These are phyloP conservation scores for Pinus tabuliformis DNA, from an alignment of 75 land plant genomes.

Conservation along the genomic window DNA sequence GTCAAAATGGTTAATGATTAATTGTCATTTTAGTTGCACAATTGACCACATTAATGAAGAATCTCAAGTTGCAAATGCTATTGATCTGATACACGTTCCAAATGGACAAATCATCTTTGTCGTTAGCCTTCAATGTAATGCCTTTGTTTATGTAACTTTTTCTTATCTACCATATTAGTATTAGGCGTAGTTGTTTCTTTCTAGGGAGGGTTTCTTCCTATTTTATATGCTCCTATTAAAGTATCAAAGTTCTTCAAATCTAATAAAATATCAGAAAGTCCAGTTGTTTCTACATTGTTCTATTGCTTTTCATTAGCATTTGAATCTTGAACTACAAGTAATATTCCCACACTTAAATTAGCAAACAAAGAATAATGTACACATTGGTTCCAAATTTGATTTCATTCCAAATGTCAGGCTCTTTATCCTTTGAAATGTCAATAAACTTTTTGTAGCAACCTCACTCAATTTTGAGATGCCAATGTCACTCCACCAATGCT, in stretches of 20 bases:
- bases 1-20: not conserved
- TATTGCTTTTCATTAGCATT: not conserved
- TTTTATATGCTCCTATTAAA: too few relatives aligned
- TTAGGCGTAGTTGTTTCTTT: too few relatives aligned
- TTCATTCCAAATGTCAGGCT: conserved; percentile 51
- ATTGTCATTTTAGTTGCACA: not conserved
- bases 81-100: too few relatives aligned
- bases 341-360: not conserved
- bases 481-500: conserved; percentile 49
- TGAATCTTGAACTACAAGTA: not conserved
- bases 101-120: too few relatives aligned
- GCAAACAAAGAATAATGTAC: not conserved
- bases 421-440: conserved; percentile 36
- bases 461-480: conserved; percentile 56
- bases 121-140: too few relatives aligned
- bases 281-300: too few relatives aligned
- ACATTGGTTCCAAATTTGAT: conserved; percentile 44
- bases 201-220: too few relatives aligned
- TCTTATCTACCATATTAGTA: too few relatives aligned
- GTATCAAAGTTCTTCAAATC: too few relatives aligned
- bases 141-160: too few relatives aligned
- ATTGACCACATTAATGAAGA: not conserved
- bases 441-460: conserved; percentile 49
- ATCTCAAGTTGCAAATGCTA: not conserved
- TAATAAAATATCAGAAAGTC: too few relatives aligned